Conservation (phyloP, 495 filamentous ascomycete genomes). For the Sphaerosporella brunnea region DNA sequence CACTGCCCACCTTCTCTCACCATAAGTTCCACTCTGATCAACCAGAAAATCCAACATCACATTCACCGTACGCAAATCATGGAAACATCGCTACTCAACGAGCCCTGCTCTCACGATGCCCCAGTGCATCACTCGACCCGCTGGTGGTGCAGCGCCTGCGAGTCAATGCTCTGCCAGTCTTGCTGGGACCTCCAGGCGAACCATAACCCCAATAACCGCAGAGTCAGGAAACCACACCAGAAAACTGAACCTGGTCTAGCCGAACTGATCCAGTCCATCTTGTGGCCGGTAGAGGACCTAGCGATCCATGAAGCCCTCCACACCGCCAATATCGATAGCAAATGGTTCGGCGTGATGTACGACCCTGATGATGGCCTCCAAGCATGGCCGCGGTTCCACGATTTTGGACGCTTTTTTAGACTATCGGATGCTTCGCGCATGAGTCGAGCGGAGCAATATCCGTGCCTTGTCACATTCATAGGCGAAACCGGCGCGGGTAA, state of each 20-base stretch:
- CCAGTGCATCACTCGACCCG: neutral
- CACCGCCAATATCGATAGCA: slow-evolving; percentile 15
- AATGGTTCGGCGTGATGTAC: slow-evolving; percentile 19
- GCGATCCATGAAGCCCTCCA: slow-evolving; percentile 8
- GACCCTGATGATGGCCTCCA: slow-evolving; percentile 2
- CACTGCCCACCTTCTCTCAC: no score
- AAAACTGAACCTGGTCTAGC: slow-evolving; percentile 18
- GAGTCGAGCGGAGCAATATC: slow-evolving; percentile 14
- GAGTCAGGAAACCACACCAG: slow-evolving; percentile 10
- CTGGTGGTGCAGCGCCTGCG: slow-evolving; percentile 8
- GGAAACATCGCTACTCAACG: no score
- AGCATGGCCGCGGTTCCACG: slow-evolving; percentile 5
- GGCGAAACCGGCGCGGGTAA: slow-evolving; percentile 39
- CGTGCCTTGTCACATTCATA: slow-evolving; percentile 30
- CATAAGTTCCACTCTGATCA: no score
- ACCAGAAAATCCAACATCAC: no score
- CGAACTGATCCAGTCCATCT: slow-evolving; percentile 15
- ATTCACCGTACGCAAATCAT: no score
- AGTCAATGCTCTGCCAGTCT: slow-evolving; percentile 2
- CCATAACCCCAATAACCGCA: neutral
- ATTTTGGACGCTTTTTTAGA: slow-evolving; percentile 11
- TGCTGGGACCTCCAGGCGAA: slow-evolving; percentile 1
- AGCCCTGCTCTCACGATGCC: no score
- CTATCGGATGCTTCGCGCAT: neutral
- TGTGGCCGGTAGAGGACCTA: slow-evolving; percentile 10